phyloP scores from a whole-genome alignment of 768 basidiomycete species.

The Termitomyces sp. region DNA sequence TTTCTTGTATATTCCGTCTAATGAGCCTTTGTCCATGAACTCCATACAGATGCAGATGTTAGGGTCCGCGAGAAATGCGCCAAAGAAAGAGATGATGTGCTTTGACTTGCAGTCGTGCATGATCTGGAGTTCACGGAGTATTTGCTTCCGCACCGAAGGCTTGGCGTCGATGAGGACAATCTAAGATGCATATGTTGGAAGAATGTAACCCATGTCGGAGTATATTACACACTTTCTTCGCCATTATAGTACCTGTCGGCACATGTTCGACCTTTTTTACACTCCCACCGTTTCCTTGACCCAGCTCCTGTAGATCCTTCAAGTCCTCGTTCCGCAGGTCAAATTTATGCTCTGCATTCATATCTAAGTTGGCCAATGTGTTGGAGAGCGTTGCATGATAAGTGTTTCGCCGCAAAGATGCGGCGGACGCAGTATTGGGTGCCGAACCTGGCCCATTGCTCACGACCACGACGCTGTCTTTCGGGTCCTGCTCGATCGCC shows the following conservation, averaged over 20 bases:
- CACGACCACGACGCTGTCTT: slow-evolving; percentile 40
- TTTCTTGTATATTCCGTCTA: slow-evolving; percentile 95
- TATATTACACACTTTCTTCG: slow-evolving; percentile 78
- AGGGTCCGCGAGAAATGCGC: slow-evolving; percentile 94
- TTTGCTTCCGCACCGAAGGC: slow-evolving; percentile 94
- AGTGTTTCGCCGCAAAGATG: slow-evolving; percentile 58
- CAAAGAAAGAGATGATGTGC: slow-evolving; percentile 96
- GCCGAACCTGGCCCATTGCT: slow-evolving; percentile 49
- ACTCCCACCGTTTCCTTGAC: slow-evolving; percentile 95
- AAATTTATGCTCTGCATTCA: slow-evolving; percentile 81
- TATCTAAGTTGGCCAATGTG: slow-evolving; percentile 82
- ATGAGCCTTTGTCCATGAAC: slow-evolving; percentile 88
- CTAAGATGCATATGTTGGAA: slow-evolving; percentile 35
- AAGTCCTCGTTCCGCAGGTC: slow-evolving; percentile 89
- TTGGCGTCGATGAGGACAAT: slow-evolving; percentile 97
- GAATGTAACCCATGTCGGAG: background rate
- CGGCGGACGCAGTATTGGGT: slow-evolving; percentile 45
- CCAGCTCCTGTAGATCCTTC: slow-evolving; percentile 86
- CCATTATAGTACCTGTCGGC: slow-evolving; percentile 92
- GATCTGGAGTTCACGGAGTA: slow-evolving; percentile 95
- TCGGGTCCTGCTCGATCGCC: slow-evolving; percentile 37
- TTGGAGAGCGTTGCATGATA: slow-evolving; percentile 80
- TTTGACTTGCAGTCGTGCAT: slow-evolving; percentile 96
- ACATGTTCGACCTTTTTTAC: slow-evolving; percentile 95
- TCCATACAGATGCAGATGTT: slow-evolving; percentile 99